A percentile compares a stretch with the other conserved stretches of the same genome.
These are phyloP conservation scores for Rhytidiadelphus loreus DNA, from an alignment of 225 moss, liverwort and hornwort genomes.

Conservation along the genomic window DNA sequence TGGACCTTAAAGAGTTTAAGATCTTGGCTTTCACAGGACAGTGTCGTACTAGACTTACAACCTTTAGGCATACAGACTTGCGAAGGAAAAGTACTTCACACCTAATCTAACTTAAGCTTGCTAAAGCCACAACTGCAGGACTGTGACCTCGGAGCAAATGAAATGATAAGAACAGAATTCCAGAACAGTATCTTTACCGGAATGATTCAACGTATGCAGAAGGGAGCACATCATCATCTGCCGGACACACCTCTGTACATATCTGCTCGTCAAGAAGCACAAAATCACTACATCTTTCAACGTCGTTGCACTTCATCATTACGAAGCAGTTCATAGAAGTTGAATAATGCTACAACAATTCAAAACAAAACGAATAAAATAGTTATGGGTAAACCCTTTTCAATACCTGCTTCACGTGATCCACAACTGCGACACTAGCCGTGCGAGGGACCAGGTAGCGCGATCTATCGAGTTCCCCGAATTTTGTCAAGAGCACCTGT, in stretches of 20 bases:
- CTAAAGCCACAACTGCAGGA: not conserved
- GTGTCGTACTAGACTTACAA: not conserved
- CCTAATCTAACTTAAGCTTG: not conserved
- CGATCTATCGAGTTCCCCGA: constrained; percentile 66
- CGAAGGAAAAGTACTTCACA: not conserved
- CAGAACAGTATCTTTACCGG: constrained; percentile 26
- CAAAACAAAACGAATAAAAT: not conserved
- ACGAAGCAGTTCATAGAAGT: not conserved
- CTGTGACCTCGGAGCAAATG: not conserved
- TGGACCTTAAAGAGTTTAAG: not conserved
- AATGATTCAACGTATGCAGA: constrained; percentile 77
- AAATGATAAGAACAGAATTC: not conserved
- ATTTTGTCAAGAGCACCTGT: constrained; percentile 93
- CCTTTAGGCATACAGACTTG: not conserved
- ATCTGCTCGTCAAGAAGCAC: constrained; percentile 23
- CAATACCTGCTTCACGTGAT: constrained; percentile 83
- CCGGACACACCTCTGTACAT: constrained; percentile 67
- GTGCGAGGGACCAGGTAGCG: constrained; percentile 88
- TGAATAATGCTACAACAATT: not conserved
- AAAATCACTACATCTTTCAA: not conserved
- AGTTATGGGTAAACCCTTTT: not conserved
- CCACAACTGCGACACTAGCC: constrained; percentile 76
- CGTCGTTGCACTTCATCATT: not conserved
- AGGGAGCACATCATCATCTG: constrained; percentile 75
- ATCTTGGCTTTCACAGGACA: not conserved